Evolutionary conservation across 805 yeast species (phyloP).

Genomic region (Candida verbasci): DNA sequence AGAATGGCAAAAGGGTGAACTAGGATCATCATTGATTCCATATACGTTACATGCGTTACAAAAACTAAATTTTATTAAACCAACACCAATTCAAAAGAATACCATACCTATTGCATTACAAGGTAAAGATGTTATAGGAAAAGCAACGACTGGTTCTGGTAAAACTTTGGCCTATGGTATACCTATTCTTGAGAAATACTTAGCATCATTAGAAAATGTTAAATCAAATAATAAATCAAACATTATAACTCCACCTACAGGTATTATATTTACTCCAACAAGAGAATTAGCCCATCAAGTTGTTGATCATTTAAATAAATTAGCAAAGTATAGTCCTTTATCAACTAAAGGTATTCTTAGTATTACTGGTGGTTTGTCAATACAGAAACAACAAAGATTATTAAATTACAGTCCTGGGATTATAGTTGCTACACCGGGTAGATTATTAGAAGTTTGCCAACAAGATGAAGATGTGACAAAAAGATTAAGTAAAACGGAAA

Average conservation of each 20-base stretch:
- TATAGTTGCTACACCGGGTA: slow-evolving; percentile 93
- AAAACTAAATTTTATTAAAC: slow-evolving; percentile 54
- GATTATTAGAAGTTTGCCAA: slow-evolving; percentile 78
- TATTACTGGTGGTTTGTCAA: slow-evolving; percentile 91
- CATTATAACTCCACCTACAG: slow-evolving; percentile 49
- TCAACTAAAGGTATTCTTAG: slow-evolving; percentile 59
- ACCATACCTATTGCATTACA: slow-evolving; percentile 70
- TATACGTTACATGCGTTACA: slow-evolving; percentile 60
- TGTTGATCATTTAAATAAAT: slow-evolving; percentile 62
- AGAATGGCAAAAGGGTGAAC: slow-evolving; percentile 51
- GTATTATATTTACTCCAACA: slow-evolving; percentile 88
- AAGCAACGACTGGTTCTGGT: slow-evolving; percentile 97
- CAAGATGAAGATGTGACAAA: slow-evolving; percentile 45
- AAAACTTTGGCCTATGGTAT: slow-evolving; percentile 94
- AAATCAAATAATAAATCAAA: slow-evolving; percentile 15
- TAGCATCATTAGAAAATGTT: slow-evolving; percentile 20
- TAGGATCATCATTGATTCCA: slow-evolving; percentile 42
- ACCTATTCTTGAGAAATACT: slow-evolving; percentile 73
- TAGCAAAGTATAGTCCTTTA: slow-evolving; percentile 51
- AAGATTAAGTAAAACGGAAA: slow-evolving; percentile 43
- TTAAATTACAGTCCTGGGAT: slow-evolving; percentile 71
- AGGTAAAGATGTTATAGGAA: slow-evolving; percentile 85
- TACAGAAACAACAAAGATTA: slow-evolving; percentile 86
- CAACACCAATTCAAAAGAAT: slow-evolving; percentile 79
- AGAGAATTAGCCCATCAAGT: slow-evolving; percentile 96